phyloP scores from a whole-genome alignment of 2,329 filamentous ascomycete genomes.

The Fusarium transvaalense region DNA sequence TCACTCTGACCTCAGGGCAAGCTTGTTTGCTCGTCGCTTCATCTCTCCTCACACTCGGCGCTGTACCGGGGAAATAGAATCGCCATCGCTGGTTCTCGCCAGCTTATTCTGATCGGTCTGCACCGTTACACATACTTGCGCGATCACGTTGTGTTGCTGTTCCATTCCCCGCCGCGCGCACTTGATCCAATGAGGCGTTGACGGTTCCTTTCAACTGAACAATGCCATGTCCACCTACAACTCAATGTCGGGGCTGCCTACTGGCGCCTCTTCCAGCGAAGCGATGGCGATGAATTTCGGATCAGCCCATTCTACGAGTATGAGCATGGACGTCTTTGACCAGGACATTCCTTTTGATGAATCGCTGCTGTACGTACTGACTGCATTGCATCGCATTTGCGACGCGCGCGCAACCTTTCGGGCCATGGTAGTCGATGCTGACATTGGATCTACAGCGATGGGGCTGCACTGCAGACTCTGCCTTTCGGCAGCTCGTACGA shows the following conservation, averaged over 20 bases:
- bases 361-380: conserved; percentile 62
- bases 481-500: conserved; percentile 72
- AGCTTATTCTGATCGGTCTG: conserved; percentile 7
- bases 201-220: conserved; percentile 50
- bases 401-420: conserved; percentile 28
- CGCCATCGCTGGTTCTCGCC: conserved; percentile 17
- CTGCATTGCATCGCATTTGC: conserved; percentile 22
- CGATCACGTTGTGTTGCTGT: conserved; percentile 38
- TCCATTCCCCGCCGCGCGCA: conserved; percentile 38
- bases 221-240: conserved; percentile 71
- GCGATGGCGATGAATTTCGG: conserved; percentile 61
- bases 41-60: conserved; percentile 16
- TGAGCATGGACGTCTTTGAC: conserved; percentile 66
- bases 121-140: conserved; percentile 33
- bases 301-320: conserved; percentile 50
- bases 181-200: conserved; percentile 48
- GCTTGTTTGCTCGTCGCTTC: conserved; percentile 34
- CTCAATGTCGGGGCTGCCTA: conserved; percentile 65
- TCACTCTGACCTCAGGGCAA: conserved; percentile 6
- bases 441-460: conserved; percentile 49
- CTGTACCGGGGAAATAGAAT: conserved; percentile 11
- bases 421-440: conserved; percentile 21
- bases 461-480: conserved; percentile 52
- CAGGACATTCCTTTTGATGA: conserved; percentile 68
- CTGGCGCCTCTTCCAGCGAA: conserved; percentile 60